These are phyloP conservation scores for Groenewaldozyma salmanticensis DNA, from an alignment of 805 yeast species.

Conservation along the genomic window DNA sequence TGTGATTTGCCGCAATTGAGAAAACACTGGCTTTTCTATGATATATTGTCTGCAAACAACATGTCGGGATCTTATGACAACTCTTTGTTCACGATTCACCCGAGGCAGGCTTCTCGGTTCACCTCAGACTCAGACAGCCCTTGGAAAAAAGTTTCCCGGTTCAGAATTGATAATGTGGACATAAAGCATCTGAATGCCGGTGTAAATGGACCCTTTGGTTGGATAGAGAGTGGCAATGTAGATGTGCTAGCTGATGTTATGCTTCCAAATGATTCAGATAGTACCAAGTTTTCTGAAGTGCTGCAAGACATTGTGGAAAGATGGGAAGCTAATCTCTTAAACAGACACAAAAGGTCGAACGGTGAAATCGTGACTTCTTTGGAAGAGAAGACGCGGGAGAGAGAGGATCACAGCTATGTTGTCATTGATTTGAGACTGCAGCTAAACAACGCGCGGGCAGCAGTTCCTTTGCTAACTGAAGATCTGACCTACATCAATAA, in stretches of 20 bases:
- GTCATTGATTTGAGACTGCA: constrained; percentile 72
- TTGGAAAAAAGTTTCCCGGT: constrained; percentile 60
- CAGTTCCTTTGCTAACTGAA: constrained; percentile 77
- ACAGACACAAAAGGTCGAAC: constrained; percentile 4
- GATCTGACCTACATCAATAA: constrained; percentile 86
- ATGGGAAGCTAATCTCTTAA: constrained; percentile 27
- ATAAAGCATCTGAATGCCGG: constrained; percentile 89
- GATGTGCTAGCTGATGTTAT: constrained; percentile 88
- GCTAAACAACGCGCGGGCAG: constrained; percentile 78
- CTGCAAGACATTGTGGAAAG: constrained; percentile 31
- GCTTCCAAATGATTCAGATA: constrained; percentile 59
- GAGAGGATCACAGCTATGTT: constrained; percentile 42
- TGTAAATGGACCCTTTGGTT: constrained; percentile 84
- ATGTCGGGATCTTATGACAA: constrained; percentile 90
- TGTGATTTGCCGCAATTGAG: constrained; percentile 73
- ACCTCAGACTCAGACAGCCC: constrained; percentile 29
- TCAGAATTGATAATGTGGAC: constrained; percentile 75
- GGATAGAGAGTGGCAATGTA: constrained; percentile 89
- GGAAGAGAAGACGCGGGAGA: constrained; percentile 20
- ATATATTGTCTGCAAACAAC: constrained; percentile 70
- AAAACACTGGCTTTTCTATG: constrained; percentile 90
- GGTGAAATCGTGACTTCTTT: constrained; percentile 23
- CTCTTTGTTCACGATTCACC: constrained; percentile 85
- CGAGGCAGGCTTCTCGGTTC: constrained; percentile 43
- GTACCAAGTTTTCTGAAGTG: constrained; percentile 32